Percentiles rank a stretch among this genome's conserved stretches.
Evolutionary conservation across 2,329 filamentous ascomycete genomes (phyloP).

Genomic region (Polychaeton citri): DNA sequence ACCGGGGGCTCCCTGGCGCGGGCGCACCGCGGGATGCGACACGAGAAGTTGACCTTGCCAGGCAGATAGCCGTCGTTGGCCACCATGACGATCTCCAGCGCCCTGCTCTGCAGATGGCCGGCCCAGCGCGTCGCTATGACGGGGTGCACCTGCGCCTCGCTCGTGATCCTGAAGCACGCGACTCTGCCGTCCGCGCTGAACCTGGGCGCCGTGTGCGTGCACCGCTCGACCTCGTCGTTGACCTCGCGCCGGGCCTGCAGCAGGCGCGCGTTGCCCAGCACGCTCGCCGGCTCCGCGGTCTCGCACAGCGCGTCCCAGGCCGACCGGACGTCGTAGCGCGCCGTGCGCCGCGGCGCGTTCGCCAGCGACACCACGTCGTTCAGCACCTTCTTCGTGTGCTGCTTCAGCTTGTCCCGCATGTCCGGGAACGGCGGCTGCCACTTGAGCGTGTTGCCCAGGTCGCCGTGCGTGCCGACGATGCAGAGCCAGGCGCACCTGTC

Average conservation of each 20-base stretch:
- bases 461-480: constrained; percentile 52
- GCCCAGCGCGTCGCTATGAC: constrained; percentile 57
- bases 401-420: constrained; percentile 47
- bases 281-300: constrained; percentile 37
- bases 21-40: constrained; percentile 46
- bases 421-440: constrained; percentile 55
- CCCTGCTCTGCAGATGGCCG: constrained; percentile 43
- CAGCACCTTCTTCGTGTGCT: constrained; percentile 46
- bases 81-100: constrained; percentile 50
- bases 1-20: constrained; percentile 41
- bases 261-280: constrained; percentile 38
- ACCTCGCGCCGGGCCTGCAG: constrained; percentile 45
- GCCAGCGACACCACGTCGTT: constrained; percentile 51
- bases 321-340: constrained; percentile 44
- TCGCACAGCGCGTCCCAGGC: constrained; percentile 47
- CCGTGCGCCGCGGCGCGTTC: constrained; percentile 52
- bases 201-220: constrained; percentile 48
- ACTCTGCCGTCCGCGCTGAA: constrained; percentile 51
- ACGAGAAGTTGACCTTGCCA: constrained; percentile 54
- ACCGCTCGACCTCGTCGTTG: constrained; percentile 46
- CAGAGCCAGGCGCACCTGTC: constrained; percentile 47
- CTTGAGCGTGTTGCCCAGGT: constrained; percentile 50
- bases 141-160: constrained; percentile 49
- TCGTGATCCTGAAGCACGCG: constrained; percentile 49
- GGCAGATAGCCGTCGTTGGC: constrained; percentile 54